These are phyloP conservation scores for Hygrocybe punicea DNA, from an alignment of 768 basidiomycete genomes.

Conservation along the genomic window DNA sequence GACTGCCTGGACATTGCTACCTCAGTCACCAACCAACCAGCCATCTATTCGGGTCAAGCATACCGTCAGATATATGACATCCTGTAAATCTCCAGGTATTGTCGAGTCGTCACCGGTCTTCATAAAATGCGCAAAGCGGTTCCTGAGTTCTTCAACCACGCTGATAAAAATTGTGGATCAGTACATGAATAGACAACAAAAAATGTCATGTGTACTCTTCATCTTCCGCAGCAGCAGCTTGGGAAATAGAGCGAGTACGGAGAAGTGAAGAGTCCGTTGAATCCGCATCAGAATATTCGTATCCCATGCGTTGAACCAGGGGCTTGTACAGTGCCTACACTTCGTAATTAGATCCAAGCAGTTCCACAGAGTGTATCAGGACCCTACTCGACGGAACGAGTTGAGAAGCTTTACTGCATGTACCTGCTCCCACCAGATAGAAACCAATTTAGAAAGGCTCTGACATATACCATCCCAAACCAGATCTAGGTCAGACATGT, in stretches of 20 bases:
- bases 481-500: constrained; percentile 51
- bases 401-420: constrained; percentile 53
- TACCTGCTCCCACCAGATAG: constrained; percentile 82
- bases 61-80: constrained; percentile 52
- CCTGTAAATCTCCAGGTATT: constrained; percentile 78
- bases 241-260: constrained; percentile 66
- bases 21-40: not conserved
- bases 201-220: constrained; percentile 17
- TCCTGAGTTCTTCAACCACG: constrained; percentile 67
- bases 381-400: constrained; percentile 55
- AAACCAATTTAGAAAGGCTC: constrained; percentile 51
- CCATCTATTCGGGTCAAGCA: constrained; percentile 15
- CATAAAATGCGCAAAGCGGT: constrained; percentile 68
- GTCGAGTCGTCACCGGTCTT: constrained; percentile 68
- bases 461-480: constrained; percentile 74
- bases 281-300: constrained; percentile 65
- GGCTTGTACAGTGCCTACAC: constrained; percentile 66
- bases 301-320: constrained; percentile 74
- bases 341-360: constrained; percentile 1
- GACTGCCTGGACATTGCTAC: constrained; percentile 50
- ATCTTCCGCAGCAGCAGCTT: constrained; percentile 38
- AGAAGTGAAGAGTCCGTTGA: constrained; percentile 64
- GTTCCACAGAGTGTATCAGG: not conserved
- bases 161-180: constrained; percentile 37
- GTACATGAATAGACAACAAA: not conserved